A percentile compares a stretch with the other conserved stretches of the same genome.
These are phyloP conservation scores for Biancaea sappan DNA, from an alignment of 306 rosid genomes.

Conservation along the genomic window DNA sequence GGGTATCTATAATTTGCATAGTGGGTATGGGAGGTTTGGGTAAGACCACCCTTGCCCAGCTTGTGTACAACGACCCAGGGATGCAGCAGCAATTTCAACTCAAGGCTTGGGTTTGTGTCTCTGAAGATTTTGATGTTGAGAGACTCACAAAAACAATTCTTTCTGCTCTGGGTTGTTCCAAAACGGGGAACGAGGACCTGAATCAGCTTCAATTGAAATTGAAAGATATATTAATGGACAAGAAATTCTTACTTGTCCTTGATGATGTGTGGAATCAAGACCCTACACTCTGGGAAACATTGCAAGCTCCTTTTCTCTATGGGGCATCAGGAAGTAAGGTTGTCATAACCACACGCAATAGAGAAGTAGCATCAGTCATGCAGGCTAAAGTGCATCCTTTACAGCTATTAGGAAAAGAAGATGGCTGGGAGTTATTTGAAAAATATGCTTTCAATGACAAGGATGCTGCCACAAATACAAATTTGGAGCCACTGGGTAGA, in stretches of 20 bases:
- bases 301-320: constrained; percentile 6
- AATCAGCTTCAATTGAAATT: too few species aligned
- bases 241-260: too few species aligned
- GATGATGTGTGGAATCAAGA: too few species aligned
- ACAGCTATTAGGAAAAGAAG: neutral
- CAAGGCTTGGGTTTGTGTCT: constrained; percentile 39
- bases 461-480: neutral
- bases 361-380: neutral
- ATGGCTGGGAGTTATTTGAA: neutral
- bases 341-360: neutral
- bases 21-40: constrained; percentile 45
- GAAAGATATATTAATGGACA: too few species aligned
- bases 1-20: neutral
- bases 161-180: neutral
- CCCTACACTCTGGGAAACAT: too few species aligned
- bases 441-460: too few species aligned
- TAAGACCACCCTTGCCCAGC: constrained; percentile 39
- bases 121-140: neutral
- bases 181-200: constrained; percentile 5
- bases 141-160: constrained; percentile 32
- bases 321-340: constrained; percentile 10
- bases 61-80: constrained; percentile 22
- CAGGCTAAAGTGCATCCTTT: neutral
- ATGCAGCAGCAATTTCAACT: constrained; percentile 26
- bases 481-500: neutral